Conservation (phyloP, 768 basidiomycete genomes). For the Russula brevipes region DNA sequence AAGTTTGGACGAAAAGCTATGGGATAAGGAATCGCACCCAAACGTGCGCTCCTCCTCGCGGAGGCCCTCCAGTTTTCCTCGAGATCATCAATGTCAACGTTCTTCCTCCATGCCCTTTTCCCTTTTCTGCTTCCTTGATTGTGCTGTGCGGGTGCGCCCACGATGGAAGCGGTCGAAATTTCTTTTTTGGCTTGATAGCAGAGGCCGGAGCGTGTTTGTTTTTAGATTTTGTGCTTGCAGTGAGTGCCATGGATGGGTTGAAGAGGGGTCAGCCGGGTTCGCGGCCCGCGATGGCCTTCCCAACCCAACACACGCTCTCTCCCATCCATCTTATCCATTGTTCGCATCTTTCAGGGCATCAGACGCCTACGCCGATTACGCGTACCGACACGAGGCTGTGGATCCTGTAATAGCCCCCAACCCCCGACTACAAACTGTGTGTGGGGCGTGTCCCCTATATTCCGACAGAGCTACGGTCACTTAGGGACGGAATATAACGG, state of each 20-base stretch:
- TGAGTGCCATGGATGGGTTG: conserved; percentile 1
- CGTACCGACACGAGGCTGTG: not conserved
- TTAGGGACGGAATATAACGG: not conserved
- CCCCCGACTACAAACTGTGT: not conserved
- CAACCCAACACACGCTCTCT: no score
- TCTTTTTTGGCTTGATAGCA: conserved; percentile 6
- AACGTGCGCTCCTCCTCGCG: conserved; percentile 76
- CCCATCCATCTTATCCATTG: not conserved
- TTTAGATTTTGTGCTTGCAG: not conserved
- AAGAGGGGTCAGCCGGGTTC: not conserved
- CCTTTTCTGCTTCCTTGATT: conserved; percentile 78
- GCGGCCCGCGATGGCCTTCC: conserved; percentile 2
- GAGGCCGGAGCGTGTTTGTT: not conserved
- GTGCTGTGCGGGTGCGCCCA: conserved; percentile 57
- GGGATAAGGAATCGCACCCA: conserved; percentile 48
- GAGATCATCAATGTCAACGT: conserved; percentile 78
- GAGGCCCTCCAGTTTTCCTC: conserved; percentile 71
- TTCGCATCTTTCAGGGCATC: not conserved
- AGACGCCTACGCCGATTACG: not conserved
- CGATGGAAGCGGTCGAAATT: conserved; percentile 10
- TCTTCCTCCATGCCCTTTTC: conserved; percentile 92
- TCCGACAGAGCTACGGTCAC: not conserved
- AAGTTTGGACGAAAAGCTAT: not conserved
- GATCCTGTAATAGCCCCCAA: not conserved
- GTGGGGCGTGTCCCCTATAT: not conserved